A percentile compares a stretch with the other conserved stretches of the same genome.
Evolutionary conservation across 1,284 basidiomycete genomes (phyloP).

Genomic region (Volvariella volvacea): DNA sequence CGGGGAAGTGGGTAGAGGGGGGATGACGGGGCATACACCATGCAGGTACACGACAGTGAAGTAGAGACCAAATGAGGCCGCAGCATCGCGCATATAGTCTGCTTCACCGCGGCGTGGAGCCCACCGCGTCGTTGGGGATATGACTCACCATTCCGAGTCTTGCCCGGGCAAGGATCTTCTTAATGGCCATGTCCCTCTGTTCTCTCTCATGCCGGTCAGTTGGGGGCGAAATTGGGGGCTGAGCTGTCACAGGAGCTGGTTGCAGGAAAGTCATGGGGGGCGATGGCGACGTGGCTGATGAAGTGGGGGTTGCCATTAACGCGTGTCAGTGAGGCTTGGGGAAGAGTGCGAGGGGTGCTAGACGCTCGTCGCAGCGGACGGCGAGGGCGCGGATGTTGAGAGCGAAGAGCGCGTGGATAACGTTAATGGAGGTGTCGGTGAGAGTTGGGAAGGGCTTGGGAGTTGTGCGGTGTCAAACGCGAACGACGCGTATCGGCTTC

Average conservation of each 20-base stretch:
- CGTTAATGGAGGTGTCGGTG: slow-evolving; percentile 17
- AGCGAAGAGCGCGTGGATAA: slow-evolving; percentile 32
- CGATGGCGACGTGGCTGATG: slow-evolving; percentile 71
- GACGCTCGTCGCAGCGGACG: background rate
- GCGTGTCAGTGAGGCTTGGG: slow-evolving; percentile 24
- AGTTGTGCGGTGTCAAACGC: slow-evolving; percentile 39
- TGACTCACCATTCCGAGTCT: slow-evolving; percentile 68
- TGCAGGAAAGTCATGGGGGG: slow-evolving; percentile 55
- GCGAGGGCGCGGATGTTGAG: slow-evolving; percentile 12
- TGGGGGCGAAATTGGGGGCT: slow-evolving; percentile 29
- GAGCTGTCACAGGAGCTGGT: slow-evolving; percentile 32
- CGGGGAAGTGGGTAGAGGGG: slow-evolving; percentile 13
- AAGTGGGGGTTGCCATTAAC: slow-evolving; percentile 69
- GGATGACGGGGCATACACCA: background rate
- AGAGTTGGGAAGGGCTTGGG: slow-evolving; percentile 23
- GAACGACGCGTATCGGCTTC: slow-evolving; percentile 44
- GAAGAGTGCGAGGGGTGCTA: slow-evolving; percentile 5
- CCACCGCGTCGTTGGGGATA: slow-evolving; percentile 40
- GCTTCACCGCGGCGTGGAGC: background rate
- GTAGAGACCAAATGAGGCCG: too few species aligned
- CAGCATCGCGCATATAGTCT: background rate
- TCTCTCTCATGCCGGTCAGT: slow-evolving; percentile 42
- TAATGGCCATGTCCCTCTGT: slow-evolving; percentile 54
- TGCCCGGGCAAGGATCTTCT: slow-evolving; percentile 68
- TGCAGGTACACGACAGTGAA: background rate